A percentile compares a stretch with the other conserved stretches of the same genome.
These are phyloP conservation scores for Calvatia gigantea DNA, from an alignment of 768 basidiomycete genomes.

Conservation along the genomic window DNA sequence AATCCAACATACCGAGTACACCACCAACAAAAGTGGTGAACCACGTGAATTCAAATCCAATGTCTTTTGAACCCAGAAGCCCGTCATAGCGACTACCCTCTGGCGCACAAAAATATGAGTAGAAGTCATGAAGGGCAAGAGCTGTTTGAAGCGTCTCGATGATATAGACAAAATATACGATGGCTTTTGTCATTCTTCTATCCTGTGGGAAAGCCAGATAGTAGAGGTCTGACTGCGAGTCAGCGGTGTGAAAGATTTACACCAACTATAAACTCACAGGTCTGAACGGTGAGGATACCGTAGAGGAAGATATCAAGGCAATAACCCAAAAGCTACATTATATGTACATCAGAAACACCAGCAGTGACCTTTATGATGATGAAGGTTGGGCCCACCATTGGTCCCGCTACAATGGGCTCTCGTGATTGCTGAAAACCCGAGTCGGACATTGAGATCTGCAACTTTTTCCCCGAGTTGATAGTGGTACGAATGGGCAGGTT, in stretches of 20 bases:
- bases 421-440: too few species aligned
- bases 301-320: conserved; percentile 7
- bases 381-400: too few species aligned
- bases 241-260: background rate
- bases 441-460: too few species aligned
- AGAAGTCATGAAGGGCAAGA: background rate
- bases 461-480: too few species aligned
- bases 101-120: background rate
- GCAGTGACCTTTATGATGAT: too few species aligned
- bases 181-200: background rate
- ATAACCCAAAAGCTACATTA: background rate
- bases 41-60: background rate
- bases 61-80: background rate
- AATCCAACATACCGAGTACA: background rate
- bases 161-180: conserved; percentile 2
- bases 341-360: too few species aligned
- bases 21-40: background rate
- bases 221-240: background rate
- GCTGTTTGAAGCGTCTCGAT: conserved; percentile 1
- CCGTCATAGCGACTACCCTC: background rate
- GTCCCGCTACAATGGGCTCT: too few species aligned
- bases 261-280: background rate
- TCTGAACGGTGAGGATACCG: conserved; percentile 2
- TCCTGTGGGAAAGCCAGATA: conserved; percentile 8
- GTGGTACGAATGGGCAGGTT: too few species aligned